Base-by-base conservation (phyloP, 2,329 filamentous ascomycete genomes). In the Acephala macrosclerotiorum region DNA sequence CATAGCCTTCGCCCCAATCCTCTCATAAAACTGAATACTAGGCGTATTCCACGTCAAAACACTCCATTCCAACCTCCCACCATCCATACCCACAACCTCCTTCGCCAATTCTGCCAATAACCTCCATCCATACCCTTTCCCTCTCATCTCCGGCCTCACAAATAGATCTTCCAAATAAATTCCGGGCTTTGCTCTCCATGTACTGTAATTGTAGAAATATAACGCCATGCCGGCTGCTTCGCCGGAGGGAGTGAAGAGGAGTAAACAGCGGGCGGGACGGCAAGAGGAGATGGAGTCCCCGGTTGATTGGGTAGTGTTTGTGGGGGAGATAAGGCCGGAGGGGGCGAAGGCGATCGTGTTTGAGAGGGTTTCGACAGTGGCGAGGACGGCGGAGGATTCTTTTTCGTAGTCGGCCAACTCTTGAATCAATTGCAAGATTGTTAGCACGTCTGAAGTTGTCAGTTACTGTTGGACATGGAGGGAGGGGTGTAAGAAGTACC, bases 91-190 rank as follows among this genome's bases (percentile, higher is more conserved):
- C 61, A 91, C 75, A 2, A 93, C 89, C 81, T 97, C 92, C 74
- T 86, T 87, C n/a, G 94, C 95, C 76, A 97, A 80, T 71, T 88
- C 87, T 67, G 86, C 86, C 58, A 98, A 82, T 75, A 98, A 78
- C 72, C 84, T 81, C 79, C 90, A 91, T 45, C 94, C 95, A 76
- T 95, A 97, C 0, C 94, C 94, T 67, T 87, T 87, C 38, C 89
- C 89, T 3, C 96, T 84, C 73, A 91, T 89, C 53, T 81, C 81
- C 0, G 88, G 85, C 72, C 88, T 84, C 47, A 99, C 93, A 75
- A 90, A 97, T n/a, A 98, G 82, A 76, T 98, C 95, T 78, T 98
- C 95, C 42, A 98, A 89, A 78, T 96, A 97, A 75, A 99, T 91
- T 2, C 95, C 95, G 0, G 94, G 88, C 55, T 87, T 87, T n/a